Base-by-base conservation (phyloP, 2,329 filamentous ascomycete species). In the Dactylonectria macrodidyma region DNA sequence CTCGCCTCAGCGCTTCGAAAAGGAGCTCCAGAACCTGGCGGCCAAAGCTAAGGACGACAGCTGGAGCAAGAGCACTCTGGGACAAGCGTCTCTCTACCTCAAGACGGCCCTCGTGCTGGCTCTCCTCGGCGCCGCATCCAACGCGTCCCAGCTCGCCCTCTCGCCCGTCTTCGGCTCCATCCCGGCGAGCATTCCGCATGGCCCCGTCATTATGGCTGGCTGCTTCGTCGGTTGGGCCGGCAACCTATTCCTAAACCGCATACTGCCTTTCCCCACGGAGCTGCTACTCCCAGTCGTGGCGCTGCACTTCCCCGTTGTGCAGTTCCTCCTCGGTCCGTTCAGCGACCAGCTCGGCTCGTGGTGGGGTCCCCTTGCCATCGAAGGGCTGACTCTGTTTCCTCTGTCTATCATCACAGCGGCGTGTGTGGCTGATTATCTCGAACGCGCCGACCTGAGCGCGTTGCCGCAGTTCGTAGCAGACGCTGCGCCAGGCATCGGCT, bases 121-220 rank as follows among this genome's bases (percentile, higher is more conserved):
- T 41, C 70, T 83, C 36, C 72, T 82, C 51, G 93, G 91, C 51
- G 78, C 91, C 48, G 90, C 88, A 67, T 91, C 92, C 54, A 90
- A 91, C 69, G 88, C 92, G 65, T 95, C 93, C 1, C 90, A 94
- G 77, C 85, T 95, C 69, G 91, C 89, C 46, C 85, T 98, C 38
- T 93, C 94, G 22, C 96, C 96, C 2, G 92, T 97, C 11, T 98
- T 97, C 81, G 96, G 96, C 59, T 90, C 91, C 16, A 93, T 97
- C 44, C 93, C 95, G 1, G 86, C 94, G 1, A 87, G 89, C 1
- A 85, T 92, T 71, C 92, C 91, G 79, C 95, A 98, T 79, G 83
- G 86, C 59, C 88, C 88, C 77, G 86, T 90, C 67, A 84, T 94
- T 69, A 90, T 90, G 73, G 83, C 88, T 3, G 90, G 89, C 33